A percentile compares a stretch with the other conserved stretches of the same genome.
These are phyloP conservation scores for Debaryomyces singareniensis DNA, from an alignment of 1,139 yeast species.

Conservation along the genomic window DNA sequence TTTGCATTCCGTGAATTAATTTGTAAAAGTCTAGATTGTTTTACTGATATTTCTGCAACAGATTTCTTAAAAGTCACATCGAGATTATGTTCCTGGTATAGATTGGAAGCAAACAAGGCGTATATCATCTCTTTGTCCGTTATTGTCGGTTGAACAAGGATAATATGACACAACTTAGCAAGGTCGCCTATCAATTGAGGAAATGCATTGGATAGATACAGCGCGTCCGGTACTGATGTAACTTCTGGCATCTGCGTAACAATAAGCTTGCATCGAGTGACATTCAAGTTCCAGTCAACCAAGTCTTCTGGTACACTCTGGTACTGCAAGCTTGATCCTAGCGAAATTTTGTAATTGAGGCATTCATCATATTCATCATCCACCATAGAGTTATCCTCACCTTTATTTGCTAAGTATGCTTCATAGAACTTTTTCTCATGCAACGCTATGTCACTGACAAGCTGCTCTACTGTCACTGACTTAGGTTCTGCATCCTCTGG, in stretches of 20 bases:
- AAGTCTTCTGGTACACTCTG: slow-evolving; percentile 36
- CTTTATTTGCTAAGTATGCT: slow-evolving; percentile 6
- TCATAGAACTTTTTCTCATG: slow-evolving; percentile 31
- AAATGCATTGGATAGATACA: slow-evolving; percentile 25
- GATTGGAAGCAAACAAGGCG: slow-evolving; percentile 33
- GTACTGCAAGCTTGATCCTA: slow-evolving; percentile 36
- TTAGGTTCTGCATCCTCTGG: slow-evolving; percentile 44
- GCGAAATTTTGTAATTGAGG: slow-evolving; percentile 31
- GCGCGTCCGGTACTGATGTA: slow-evolving; percentile 31
- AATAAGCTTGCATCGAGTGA: slow-evolving; percentile 39
- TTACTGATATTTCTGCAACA: slow-evolving; percentile 49
- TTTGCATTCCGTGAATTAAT: slow-evolving; percentile 23
- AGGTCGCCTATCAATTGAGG: slow-evolving; percentile 43
- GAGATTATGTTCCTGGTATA: slow-evolving; percentile 44
- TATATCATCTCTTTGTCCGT: slow-evolving; percentile 41
- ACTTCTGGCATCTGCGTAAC: slow-evolving; percentile 34
- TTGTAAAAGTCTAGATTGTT: slow-evolving; percentile 42
- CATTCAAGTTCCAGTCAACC: slow-evolving; percentile 45
- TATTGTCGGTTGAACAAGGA: slow-evolving; percentile 35
- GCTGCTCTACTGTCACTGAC: slow-evolving; percentile 38
- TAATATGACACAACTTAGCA: slow-evolving; percentile 34
- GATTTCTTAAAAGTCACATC: slow-evolving; percentile 38
- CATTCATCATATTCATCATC: slow-evolving; percentile 16
- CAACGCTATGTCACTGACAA: slow-evolving; percentile 36
- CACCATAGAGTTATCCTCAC: slow-evolving; percentile 5